Evolutionary conservation across 2,329 filamentous ascomycete genomes (phyloP).

Genomic region (Pseudocercospora pini-densiflorae): DNA sequence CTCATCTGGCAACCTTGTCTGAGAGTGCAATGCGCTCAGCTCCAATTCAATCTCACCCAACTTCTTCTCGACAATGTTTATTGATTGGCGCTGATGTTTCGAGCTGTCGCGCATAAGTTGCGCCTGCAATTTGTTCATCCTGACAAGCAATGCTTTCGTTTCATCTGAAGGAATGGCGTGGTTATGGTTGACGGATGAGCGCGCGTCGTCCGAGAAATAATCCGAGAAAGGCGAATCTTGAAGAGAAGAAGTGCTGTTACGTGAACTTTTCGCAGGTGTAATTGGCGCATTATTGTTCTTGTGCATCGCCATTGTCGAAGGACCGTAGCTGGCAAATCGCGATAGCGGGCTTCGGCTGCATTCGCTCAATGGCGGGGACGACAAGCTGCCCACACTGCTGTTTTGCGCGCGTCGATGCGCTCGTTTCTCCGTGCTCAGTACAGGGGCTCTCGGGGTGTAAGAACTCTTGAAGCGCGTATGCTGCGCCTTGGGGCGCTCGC

Average conservation of each 20-base stretch:
- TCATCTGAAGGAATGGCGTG: constrained; percentile 32
- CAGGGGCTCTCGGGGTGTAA: constrained; percentile 32
- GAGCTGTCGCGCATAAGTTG: constrained; percentile 40
- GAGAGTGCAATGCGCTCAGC: constrained; percentile 35
- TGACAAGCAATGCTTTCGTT: constrained; percentile 42
- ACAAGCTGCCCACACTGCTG: constrained; percentile 23
- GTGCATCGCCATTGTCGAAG: constrained; percentile 16
- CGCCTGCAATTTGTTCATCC: constrained; percentile 43
- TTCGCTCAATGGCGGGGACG: constrained; percentile 22
- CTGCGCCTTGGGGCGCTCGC: constrained; percentile 21
- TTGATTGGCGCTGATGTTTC: constrained; percentile 24
- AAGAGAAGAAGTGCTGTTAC: constrained; percentile 26
- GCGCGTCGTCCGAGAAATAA: constrained; percentile 46
- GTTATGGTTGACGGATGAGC: constrained; percentile 31
- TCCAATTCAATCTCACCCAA: constrained; percentile 40
- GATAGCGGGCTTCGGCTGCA: constrained; percentile 28
- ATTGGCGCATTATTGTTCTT: constrained; percentile 22
- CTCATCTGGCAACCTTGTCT: constrained; percentile 28
- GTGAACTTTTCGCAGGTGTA: constrained; percentile 33
- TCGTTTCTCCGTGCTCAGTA: constrained; percentile 36
- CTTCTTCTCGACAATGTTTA: constrained; percentile 35
- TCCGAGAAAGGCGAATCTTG: constrained; percentile 47
- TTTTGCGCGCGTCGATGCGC: constrained; percentile 36
- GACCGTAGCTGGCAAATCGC: constrained; percentile 23
- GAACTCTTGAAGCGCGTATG: constrained; percentile 30